phyloP scores from a whole-genome alignment of 2,329 filamentous ascomycete species.

The Sarocladium brachiariae region DNA sequence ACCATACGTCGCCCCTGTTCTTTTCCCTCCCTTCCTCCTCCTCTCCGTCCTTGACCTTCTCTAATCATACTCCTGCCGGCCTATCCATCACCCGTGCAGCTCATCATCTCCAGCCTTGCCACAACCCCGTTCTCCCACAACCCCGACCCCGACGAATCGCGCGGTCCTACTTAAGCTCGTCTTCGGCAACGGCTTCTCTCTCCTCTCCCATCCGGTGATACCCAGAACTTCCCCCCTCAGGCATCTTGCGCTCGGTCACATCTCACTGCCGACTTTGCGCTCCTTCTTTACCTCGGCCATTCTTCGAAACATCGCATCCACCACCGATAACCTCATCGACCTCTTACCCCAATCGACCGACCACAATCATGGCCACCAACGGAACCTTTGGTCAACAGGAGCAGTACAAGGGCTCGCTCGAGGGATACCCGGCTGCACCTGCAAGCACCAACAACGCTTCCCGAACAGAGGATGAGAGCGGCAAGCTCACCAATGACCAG shows the following conservation, averaged over 20 bases:
- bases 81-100: background rate
- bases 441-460: slow-evolving; percentile 27
- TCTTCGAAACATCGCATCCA: background rate
- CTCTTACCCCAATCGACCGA: slow-evolving; percentile 10
- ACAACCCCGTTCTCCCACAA: background rate
- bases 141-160: background rate
- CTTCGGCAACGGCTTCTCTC: background rate
- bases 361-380: slow-evolving; percentile 47
- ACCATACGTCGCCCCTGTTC: slow-evolving; percentile 6
- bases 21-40: background rate
- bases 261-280: slow-evolving; percentile 1
- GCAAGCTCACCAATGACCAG: slow-evolving; percentile 72
- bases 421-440: slow-evolving; percentile 31
- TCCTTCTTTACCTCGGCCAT: slow-evolving; percentile 5
- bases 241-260: background rate
- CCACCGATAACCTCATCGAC: background rate
- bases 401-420: slow-evolving; percentile 31
- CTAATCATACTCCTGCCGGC: background rate
- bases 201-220: background rate
- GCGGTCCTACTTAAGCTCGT: background rate
- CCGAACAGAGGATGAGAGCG: slow-evolving; percentile 27
- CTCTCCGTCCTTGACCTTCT: background rate
- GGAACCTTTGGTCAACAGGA: slow-evolving; percentile 42
- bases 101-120: background rate
- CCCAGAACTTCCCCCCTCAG: background rate